These are phyloP conservation scores for Forsythia suspensa DNA, from an alignment of 257 asterid species.

Conservation along the genomic window DNA sequence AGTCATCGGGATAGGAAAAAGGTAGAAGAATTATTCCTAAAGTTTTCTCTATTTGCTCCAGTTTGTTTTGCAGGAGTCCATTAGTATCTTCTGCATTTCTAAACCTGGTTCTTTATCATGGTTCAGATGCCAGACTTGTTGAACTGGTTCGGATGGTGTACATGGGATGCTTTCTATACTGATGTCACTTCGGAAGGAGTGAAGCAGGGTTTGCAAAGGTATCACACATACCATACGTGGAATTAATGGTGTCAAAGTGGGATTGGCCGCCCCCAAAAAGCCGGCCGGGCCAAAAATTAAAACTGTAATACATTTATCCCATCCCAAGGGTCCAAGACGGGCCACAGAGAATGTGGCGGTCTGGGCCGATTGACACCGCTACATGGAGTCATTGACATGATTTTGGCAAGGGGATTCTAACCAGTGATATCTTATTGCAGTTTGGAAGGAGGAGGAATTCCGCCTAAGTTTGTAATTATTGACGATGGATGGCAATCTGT, in stretches of 20 bases:
- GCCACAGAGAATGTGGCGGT: background rate
- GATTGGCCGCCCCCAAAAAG: background rate
- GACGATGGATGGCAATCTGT: slow-evolving; percentile 99
- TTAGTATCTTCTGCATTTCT: background rate
- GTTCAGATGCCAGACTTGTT: slow-evolving; percentile 86
- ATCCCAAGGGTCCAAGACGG: background rate
- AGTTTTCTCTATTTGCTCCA: background rate
- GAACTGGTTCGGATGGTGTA: slow-evolving; percentile 99
- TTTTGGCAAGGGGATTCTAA: background rate
- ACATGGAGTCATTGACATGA: background rate
- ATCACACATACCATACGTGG: background rate
- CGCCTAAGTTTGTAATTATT: slow-evolving; percentile 79
- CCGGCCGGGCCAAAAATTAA: too few relatives aligned
- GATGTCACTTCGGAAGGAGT: slow-evolving; percentile 85
- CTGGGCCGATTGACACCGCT: background rate
- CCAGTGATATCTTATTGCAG: slow-evolving; percentile 34
- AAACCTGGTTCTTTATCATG: slow-evolving; percentile 14
- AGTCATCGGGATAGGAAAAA: slow-evolving; percentile 85
- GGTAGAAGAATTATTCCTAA: slow-evolving; percentile 36
- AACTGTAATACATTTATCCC: background rate
- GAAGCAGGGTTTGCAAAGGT: slow-evolving; percentile 82
- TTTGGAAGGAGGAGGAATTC: slow-evolving; percentile 74
- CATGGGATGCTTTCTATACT: slow-evolving; percentile 98
- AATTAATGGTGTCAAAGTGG: background rate
- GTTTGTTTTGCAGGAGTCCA: background rate